A percentile compares a stretch with the other conserved stretches of the same genome.
phyloP scores from a whole-genome alignment of 208 protist genomes.

The Leptomonas pyrrhocoris region DNA sequence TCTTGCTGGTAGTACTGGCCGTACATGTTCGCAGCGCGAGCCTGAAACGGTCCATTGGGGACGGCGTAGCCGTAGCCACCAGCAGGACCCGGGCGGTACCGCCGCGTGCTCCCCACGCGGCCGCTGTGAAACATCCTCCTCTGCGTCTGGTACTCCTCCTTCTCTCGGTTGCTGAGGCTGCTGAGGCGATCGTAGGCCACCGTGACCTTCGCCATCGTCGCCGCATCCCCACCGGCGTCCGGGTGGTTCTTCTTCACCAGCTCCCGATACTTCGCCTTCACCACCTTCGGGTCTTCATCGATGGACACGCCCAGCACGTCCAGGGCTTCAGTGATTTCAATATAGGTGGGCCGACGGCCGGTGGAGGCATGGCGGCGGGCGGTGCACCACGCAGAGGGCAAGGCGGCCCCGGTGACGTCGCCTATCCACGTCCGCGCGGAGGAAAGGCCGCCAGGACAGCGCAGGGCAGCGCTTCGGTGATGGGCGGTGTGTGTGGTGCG shows the following conservation, averaged over 20 bases:
- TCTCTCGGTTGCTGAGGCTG: slow-evolving; percentile 55
- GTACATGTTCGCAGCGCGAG: slow-evolving; percentile 22
- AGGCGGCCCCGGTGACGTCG: neutral
- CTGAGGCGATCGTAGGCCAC: slow-evolving; percentile 76
- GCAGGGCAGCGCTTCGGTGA: too few relatives aligned
- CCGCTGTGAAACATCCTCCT: slow-evolving; percentile 38
- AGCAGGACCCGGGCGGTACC: slow-evolving; percentile 23
- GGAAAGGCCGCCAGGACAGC: too few relatives aligned
- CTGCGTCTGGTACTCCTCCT: slow-evolving; percentile 65
- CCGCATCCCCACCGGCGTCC: slow-evolving; percentile 76
- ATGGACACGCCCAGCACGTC: slow-evolving; percentile 45
- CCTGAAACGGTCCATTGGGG: slow-evolving; percentile 19
- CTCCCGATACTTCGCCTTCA: slow-evolving; percentile 77
- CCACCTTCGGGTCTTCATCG: slow-evolving; percentile 37
- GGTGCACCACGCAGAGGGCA: neutral
- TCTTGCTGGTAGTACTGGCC: slow-evolving; percentile 48
- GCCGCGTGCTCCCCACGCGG: slow-evolving; percentile 6
- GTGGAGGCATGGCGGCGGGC: slow-evolving; percentile 35
- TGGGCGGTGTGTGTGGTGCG: too few relatives aligned
- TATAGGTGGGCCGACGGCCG: slow-evolving; percentile 51
- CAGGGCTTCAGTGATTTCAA: slow-evolving; percentile 61
- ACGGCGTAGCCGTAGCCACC: slow-evolving; percentile 28
- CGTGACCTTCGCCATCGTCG: slow-evolving; percentile 74
- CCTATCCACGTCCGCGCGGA: too few relatives aligned
- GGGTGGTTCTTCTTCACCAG: slow-evolving; percentile 78